Evolutionary conservation across 805 yeast genomes (phyloP), one percentile per base, ranked within the genome.

Genomic region (Hanseniaspora hatyaiensis): DNA sequence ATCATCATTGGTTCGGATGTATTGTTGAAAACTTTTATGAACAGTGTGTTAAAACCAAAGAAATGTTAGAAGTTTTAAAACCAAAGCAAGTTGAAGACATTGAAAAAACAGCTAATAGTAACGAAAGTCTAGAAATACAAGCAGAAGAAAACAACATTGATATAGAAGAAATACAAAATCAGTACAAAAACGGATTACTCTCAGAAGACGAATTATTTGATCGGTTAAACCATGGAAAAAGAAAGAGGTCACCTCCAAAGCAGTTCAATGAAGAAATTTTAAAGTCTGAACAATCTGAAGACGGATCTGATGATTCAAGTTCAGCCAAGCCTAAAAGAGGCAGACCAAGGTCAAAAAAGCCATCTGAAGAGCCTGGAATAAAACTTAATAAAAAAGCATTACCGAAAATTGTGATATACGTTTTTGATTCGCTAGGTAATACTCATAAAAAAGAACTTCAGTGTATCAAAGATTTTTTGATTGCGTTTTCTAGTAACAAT

Each of bases 1-100:
- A 72, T 34, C 67, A 74, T 33, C 98, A 92, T 64, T 92, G 98
- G 98, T 84, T 78, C 58, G 78, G 88, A 39, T 79, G 84, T 23
- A 73, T 89, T 3, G 73, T 89, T 3, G 69, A 76, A 50, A 72
- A 80, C 51, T 65, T 75, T 56, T 45, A 45, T 24, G 23, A 67
- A 75, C 42, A 54, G 57, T 45, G 16, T 52, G 60, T 16, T 34
- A 57, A 20, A 34, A 53, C 41, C 3, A 9, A 55, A 50, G 31
- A 45, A 55, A 32, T 48, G 15, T 29, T 50, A 39, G 31, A 47
- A 34, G 24, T 44, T 29, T 16, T 40, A 34, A 43, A 50, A 26
- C 37, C n/a, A 3, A 50, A 48, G 29, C 40, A 42, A 29, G 26
- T 33, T 6, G 53, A 24, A 34, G 29, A 45, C 15, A 24, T 6